Evolutionary conservation across 305 asterid species (phyloP).

Genomic region (Solanum hybrid): DNA sequence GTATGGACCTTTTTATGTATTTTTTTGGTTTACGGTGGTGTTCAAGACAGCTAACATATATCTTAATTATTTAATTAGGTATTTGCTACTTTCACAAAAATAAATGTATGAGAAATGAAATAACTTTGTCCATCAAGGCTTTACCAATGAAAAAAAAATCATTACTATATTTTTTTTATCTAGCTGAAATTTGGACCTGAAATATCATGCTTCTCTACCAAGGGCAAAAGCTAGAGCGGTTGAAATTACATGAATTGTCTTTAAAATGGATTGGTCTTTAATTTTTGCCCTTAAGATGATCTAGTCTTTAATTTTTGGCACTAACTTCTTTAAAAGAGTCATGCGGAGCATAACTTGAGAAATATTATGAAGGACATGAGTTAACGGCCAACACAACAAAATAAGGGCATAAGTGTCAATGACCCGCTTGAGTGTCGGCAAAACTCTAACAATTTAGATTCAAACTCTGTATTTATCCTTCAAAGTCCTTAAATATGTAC

Average conservation of each 20-base stretch:
- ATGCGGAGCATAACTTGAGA: not conserved
- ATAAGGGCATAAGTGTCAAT: too few species aligned
- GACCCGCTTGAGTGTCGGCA: too few species aligned
- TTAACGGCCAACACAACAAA: too few species aligned
- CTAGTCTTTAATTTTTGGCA: not conserved
- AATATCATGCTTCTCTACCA: not conserved
- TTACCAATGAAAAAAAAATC: not conserved
- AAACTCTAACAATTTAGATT: too few species aligned
- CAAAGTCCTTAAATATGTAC: not conserved
- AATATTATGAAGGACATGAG: too few species aligned
- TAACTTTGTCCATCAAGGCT: not conserved
- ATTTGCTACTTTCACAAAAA: not conserved
- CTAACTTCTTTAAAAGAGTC: not conserved
- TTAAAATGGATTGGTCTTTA: not conserved
- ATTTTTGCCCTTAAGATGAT: not conserved
- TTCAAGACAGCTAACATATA: not conserved
- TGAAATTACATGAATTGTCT: not conserved
- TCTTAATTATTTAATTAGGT: not conserved
- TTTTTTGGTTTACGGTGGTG: not conserved
- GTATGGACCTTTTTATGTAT: not conserved
- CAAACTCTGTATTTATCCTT: not conserved
- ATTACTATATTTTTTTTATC: not conserved
- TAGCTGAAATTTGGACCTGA: not conserved
- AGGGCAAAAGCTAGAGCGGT: not conserved
- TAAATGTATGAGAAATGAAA: not conserved